Percentiles rank a stretch among this genome's conserved stretches.
Conservation (phyloP, 148 eudicot genomes). For the Cornus florida region DNA sequence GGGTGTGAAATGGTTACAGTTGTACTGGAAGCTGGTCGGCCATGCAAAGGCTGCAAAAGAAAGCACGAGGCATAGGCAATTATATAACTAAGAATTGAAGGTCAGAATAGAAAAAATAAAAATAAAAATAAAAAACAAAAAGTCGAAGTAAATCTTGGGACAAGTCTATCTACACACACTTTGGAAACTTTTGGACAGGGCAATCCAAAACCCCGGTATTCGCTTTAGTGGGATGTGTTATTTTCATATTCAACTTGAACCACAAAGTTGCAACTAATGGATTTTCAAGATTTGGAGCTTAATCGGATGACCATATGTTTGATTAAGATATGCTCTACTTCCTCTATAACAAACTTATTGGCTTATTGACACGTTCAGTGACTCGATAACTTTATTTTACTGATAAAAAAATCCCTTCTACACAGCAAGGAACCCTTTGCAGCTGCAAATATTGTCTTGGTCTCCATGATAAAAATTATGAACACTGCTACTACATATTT, state of each 20-base stretch:
- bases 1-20: constrained; percentile 43
- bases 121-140: neutral
- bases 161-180: neutral
- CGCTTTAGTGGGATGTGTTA: neutral
- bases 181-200: neutral
- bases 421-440: neutral
- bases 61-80: neutral
- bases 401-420: neutral
- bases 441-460: neutral
- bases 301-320: neutral
- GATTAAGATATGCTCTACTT: neutral
- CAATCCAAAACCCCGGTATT: neutral
- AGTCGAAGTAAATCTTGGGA: neutral
- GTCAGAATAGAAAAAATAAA: neutral
- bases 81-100: neutral
- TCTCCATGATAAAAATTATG: neutral
- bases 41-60: constrained; percentile 40
- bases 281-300: neutral
- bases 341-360: no score
- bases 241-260: neutral
- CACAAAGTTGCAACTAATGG: neutral
- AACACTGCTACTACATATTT: neutral
- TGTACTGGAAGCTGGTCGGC: constrained; percentile 38
- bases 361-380: neutral
- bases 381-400: neutral